Conservation (phyloP, 2,329 filamentous ascomycete species). For the Aaosphaeria arxii region DNA sequence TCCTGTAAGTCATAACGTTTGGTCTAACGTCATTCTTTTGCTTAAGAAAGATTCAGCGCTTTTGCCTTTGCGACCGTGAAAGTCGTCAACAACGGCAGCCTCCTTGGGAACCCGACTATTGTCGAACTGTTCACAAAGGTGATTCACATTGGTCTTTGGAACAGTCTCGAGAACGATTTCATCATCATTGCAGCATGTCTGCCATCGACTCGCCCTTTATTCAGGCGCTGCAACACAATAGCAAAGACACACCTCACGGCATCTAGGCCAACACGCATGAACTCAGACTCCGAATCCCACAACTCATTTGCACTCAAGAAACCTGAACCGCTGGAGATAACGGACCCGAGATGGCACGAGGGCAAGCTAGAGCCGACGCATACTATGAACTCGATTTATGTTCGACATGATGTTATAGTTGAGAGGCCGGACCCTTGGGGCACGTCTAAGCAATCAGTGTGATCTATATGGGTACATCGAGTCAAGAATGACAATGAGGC, state of each 20-base stretch:
- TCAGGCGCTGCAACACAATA: not conserved
- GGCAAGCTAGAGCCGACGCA: too few species aligned
- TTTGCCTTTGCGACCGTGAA: not conserved
- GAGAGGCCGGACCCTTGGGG: too few species aligned
- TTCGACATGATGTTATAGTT: too few species aligned
- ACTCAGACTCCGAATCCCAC: too few species aligned
- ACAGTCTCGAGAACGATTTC: slow-evolving; percentile 1
- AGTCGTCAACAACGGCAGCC: not conserved
- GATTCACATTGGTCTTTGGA: slow-evolving; percentile 1
- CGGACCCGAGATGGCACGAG: too few species aligned
- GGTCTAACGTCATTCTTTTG: too few species aligned
- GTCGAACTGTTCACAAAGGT: not conserved
- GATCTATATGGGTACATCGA: too few species aligned
- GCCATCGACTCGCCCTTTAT: not conserved
- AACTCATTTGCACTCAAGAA: too few species aligned
- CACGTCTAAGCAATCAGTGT: too few species aligned
- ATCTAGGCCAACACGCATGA: not conserved
- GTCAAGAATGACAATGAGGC: too few species aligned
- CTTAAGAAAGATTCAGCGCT: not conserved
- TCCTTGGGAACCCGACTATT: slow-evolving; percentile 2
- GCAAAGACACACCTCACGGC: not conserved
- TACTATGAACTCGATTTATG: too few species aligned
- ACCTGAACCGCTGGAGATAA: too few species aligned
- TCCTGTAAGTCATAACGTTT: not conserved
- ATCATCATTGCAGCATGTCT: slow-evolving; percentile 1